Base-by-base conservation (phyloP, 768 basidiomycete species). In the Tylopilus intermedius region DNA sequence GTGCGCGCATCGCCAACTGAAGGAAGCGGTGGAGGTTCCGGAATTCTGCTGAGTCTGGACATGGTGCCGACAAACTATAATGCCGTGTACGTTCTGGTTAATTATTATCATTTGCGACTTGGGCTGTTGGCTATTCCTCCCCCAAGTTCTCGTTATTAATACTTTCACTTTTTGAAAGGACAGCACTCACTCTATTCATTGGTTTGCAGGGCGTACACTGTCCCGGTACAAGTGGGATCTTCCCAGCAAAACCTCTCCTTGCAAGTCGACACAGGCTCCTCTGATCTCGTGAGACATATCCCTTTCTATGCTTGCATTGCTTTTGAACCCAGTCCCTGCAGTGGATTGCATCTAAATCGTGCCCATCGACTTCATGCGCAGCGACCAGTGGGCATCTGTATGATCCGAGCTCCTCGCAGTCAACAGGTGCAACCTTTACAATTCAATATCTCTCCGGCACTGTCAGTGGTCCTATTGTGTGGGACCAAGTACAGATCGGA, bases 241-340 rank as follows among this genome's bases (percentile, higher is more conserved):
- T 67, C 63, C 8, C 62, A 62, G 30, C 77, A 85, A 50, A 76
- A 74, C 22, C 68, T 86, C 22, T 81, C 78, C 6, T 69, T 90
- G 2, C 88, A 90, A 62, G 77, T 91, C 35, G 89, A 92, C 60
- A 88, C 86, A 0, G 90, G 90, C 27, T 90, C 90, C 0, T 87
- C 87, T 0, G 89, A 92, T 70, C 73, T 89, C 24, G 88, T 89
- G 53, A 59, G 80, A 72, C 29, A 8, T 30, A 30, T 30, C n/a
- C 47, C 55, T 29, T 38, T 43, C 33, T 49, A 1, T 22, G 9
- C n/a, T 37, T 41, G 18, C 8, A 14, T 43, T 45, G 45, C 48
- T 37, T 41, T 18, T 54, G 29, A 45, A 47, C n/a, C 48, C 5
- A 27, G 21, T 32, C 40, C 47, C 40, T 22, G 18, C 55, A 90